A percentile compares a stretch with the other conserved stretches of the same genome.
These are phyloP conservation scores for Lepidium campestre DNA, from an alignment of 441 rosid genomes.

Conservation along the genomic window DNA sequence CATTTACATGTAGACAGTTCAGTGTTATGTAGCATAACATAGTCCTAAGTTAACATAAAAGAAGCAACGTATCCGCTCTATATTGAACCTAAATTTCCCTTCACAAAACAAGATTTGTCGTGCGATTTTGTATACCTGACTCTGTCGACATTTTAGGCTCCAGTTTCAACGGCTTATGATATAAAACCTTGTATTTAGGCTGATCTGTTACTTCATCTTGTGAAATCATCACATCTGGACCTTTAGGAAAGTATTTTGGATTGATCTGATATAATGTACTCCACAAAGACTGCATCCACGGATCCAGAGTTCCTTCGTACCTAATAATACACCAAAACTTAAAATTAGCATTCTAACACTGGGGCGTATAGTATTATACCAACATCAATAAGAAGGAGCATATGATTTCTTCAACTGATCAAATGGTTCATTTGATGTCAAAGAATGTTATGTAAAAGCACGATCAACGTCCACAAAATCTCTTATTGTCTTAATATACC, in stretches of 20 bases:
- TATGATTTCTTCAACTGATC: not conserved
- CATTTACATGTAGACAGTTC: not conserved
- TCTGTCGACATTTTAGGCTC: constrained; percentile 28
- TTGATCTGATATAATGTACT: constrained; percentile 42
- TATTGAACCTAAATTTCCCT: not conserved
- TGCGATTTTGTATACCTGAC: constrained; percentile 38
- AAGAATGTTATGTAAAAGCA: not conserved
- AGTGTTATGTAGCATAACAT: not conserved
- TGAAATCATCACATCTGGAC: constrained; percentile 48
- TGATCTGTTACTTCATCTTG: constrained; percentile 45
- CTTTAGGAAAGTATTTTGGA: constrained; percentile 63
- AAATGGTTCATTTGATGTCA: not conserved
- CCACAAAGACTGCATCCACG: constrained; percentile 93
- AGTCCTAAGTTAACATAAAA: not conserved
- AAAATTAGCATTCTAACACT: not conserved
- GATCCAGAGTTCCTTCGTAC: constrained; percentile 92
- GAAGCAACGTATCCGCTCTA: not conserved
- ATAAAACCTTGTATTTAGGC: constrained; percentile 57
- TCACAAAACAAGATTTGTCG: not conserved
- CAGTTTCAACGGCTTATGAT: constrained; percentile 31
- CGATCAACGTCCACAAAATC: not conserved
- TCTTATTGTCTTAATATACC: not conserved
- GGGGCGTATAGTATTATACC: not conserved
- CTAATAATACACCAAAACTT: constrained; percentile 30
- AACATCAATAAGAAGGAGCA: not conserved